Conservation (phyloP, 2,329 filamentous ascomycete genomes). For the Epichloe sp. region DNA sequence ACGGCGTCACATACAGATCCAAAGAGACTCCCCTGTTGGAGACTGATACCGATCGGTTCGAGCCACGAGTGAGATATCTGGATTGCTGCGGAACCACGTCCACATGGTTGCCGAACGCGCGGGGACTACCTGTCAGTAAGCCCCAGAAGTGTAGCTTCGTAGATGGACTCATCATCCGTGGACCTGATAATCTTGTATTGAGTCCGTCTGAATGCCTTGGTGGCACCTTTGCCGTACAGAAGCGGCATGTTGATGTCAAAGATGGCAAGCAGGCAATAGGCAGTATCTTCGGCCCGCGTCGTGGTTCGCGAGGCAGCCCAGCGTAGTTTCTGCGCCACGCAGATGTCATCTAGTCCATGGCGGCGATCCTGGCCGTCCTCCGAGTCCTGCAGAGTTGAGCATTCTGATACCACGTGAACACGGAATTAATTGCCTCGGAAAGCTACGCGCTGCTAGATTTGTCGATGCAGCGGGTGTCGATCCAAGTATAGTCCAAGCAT, state of each 20-base stretch:
- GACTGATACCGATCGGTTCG: not conserved
- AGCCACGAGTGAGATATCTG: not conserved
- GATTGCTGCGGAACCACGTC: not conserved
- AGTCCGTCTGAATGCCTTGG: slow-evolving; percentile 15
- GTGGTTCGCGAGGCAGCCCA: too few species aligned
- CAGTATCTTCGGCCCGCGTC: too few species aligned
- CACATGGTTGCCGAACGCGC: not conserved
- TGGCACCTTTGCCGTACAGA: slow-evolving; percentile 19
- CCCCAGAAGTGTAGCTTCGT: not conserved
- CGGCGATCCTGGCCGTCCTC: too few species aligned
- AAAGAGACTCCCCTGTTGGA: not conserved
- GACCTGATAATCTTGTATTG: not conserved
- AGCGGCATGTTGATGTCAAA: slow-evolving; percentile 22
- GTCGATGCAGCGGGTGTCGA: slow-evolving; percentile 2
- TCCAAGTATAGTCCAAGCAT: not conserved
- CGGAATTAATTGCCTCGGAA: too few species aligned
- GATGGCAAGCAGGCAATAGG: slow-evolving; percentile 18
- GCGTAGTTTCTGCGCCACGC: too few species aligned
- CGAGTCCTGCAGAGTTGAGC: too few species aligned
- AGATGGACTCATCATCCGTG: not conserved
- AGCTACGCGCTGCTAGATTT: slow-evolving; percentile 3
- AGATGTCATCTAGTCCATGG: too few species aligned
- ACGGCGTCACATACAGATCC: slow-evolving; percentile 13
- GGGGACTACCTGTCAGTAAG: not conserved
- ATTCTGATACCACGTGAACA: too few species aligned